Conservation (phyloP, 306 rosid genomes). For the Carpinus viminea region DNA sequence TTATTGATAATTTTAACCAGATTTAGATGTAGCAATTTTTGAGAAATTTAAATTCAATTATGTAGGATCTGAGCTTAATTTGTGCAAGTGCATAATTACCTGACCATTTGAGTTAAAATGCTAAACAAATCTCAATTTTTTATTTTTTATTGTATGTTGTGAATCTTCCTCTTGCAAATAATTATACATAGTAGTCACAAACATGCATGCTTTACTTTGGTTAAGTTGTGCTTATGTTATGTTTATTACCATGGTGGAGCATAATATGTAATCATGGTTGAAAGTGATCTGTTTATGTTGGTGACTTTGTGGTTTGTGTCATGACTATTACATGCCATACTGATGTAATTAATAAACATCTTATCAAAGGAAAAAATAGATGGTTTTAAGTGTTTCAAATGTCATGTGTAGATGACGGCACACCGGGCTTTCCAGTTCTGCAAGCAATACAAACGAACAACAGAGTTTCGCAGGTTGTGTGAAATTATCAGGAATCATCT, state of each 20-base stretch:
- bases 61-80: not conserved
- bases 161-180: too few species aligned
- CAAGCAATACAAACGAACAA: conserved; percentile 90
- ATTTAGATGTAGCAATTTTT: not conserved
- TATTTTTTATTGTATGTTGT: too few species aligned
- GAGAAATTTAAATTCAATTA: too few species aligned
- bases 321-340: not conserved
- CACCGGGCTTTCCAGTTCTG: conserved; percentile 99
- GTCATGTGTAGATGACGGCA: conserved; percentile 87
- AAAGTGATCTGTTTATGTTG: not conserved
- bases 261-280: not conserved
- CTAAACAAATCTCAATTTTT: too few species aligned
- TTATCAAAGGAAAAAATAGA: not conserved
- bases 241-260: not conserved
- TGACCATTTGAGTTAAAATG: too few species aligned
- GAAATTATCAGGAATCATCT: conserved; percentile 93
- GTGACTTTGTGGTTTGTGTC: not conserved
- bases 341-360: not conserved
- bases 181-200: not conserved
- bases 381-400: not conserved
- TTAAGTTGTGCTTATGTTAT: not conserved
- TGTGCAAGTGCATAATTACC: not conserved
- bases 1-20: not conserved
- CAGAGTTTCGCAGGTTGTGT: conserved; percentile 91
- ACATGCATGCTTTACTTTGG: not conserved